Evolutionary conservation across 768 basidiomycete species (phyloP), one percentile per base, ranked within the genome.

Genomic region (Leccinum broughii): DNA sequence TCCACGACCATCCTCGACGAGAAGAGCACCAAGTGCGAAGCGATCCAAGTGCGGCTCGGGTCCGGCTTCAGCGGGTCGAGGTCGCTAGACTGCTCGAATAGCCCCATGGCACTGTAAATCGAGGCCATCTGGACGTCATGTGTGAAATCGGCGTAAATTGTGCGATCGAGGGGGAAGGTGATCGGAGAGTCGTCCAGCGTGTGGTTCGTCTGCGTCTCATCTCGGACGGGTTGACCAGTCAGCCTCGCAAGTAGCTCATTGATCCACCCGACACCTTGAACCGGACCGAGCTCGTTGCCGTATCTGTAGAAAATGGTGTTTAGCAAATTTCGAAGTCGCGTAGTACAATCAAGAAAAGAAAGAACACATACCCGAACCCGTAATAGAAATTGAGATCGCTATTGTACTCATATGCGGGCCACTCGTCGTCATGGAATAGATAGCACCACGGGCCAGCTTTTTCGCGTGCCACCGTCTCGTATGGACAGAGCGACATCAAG

Each of bases 41-140:
- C 76, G 3, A 79, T 60, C 88, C 88, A 92, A 1, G 77, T 70
- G 15, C 80, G 71, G 15, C 4, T n/a, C 10, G 41, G 20, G 28
- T 71, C 66, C 4, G 41, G 62, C 6, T 51, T 30, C 15, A 24
- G 55, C 6, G 65, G 60, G 37, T 66, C 44, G 22, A 69, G 28
- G 10, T 53, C 64, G 37, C 37, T 37, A 77, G 81, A 17, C 57
- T 71, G 71, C 77, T 81, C 52, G 79, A 78, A 58, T 13, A 81
- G 62, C 77, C 91, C 73, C 78, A 84, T 55, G 68, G 90, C 72
- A 69, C 79, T 64, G 61, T 85, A 88, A 58, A 93, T 87, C 26
- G 90, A 85, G 52, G 89, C 78, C 84, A 95, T 89, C 68, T 87
- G 75, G 72, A 92, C 89, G 69, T 94, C 92, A 69, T 95, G 92